Evolutionary conservation across 768 basidiomycete species (phyloP), one percentile per base, ranked within the genome.

Genomic region (Postia placenta): DNA sequence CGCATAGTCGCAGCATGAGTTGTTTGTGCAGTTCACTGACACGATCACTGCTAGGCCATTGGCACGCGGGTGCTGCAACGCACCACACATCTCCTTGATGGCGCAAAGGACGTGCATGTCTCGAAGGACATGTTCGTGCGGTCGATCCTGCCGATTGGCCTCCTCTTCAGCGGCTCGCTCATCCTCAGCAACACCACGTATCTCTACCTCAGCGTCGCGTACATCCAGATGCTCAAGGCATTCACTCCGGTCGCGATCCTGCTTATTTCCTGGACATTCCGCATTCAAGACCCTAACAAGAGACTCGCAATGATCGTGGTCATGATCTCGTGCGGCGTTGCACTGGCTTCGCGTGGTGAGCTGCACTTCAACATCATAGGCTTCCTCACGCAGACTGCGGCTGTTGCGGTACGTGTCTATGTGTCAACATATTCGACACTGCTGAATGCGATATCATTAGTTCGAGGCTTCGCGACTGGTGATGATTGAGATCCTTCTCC

Each of bases 151-250:
- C 95, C 95, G 19, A 95, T 98, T 51, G 93, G 94, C 20, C 62
- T 93, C 22, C 80, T 98, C 49, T 98, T 98, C 77, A 90, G 87
- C 28, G 95, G 85, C 22, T 92, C 87, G 51, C 79, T 98, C 47
- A 82, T 97, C 59, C 74, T 94, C 50, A 87, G 83, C 69, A 98
- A 98, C 68, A 88, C 87, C 1, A 92, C 92, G 2, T 95, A 94
- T 67, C 82, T 96, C 19, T 85, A 91, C 59, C 80, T 98, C 56
- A 86, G 83, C 56, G 91, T 95, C 11, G 81, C 90, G 0, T 98
- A 95, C 68, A 97, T 98, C 57, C 95, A 98, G 67, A 92, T 97
- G 91, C 82, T 94, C 64, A 92, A 92, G 79, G 94, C 94, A 2
- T 97, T 96, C 69, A 84, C 74, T 0, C 87, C 90, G 2, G 90